These are phyloP conservation scores for Vaccinium myrtillus DNA, from an alignment of 148 eudicot genomes.

Conservation along the genomic window DNA sequence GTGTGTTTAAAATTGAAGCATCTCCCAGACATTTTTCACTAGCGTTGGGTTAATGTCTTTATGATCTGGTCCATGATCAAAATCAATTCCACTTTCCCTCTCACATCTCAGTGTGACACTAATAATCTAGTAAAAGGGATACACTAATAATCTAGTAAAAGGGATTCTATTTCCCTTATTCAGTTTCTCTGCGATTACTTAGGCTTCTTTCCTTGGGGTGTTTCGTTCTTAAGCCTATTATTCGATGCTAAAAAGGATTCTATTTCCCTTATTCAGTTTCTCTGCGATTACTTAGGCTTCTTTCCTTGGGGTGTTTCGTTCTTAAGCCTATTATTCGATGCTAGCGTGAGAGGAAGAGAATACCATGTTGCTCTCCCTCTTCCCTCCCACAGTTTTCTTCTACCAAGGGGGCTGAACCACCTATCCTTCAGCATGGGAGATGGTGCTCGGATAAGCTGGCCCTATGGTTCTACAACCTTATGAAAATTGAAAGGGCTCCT, in stretches of 20 bases:
- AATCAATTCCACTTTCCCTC: conserved; percentile 1
- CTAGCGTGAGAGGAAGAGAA: neutral
- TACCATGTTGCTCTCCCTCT: neutral
- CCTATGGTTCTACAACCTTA: neutral
- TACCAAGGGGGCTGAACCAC: neutral
- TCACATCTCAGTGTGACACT: neutral
- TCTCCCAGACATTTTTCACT: neutral
- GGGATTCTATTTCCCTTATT: neutral
- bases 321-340: neutral
- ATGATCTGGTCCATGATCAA: neutral
- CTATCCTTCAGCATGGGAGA: neutral
- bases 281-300: neutral
- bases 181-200: neutral
- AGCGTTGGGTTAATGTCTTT: neutral
- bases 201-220: neutral
- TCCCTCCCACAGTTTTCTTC: neutral
- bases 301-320: neutral
- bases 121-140: neutral
- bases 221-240: neutral
- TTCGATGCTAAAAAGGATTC: neutral
- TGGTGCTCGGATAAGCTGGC: neutral
- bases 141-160: neutral
- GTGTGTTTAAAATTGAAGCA: neutral
- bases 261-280: neutral
- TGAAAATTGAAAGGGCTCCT: neutral